Base-by-base conservation (phyloP, 163 green algal genomes). In the Scenedesmus sp. region DNA sequence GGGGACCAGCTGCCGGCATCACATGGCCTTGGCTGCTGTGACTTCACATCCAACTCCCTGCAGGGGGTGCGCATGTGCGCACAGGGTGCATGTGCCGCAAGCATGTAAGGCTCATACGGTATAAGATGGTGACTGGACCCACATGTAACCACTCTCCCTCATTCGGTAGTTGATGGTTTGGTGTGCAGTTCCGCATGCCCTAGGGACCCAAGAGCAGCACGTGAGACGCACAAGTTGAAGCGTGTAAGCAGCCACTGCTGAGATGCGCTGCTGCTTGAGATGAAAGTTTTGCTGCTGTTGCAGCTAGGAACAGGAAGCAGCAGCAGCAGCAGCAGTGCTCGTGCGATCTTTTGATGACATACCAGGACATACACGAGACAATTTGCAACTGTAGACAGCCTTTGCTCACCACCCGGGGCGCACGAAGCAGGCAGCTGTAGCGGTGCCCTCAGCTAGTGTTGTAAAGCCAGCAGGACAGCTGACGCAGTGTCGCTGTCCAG, bases 381-480 rank as follows among this genome's bases (percentile, higher is more conserved):
- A 4, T 37, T 15, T 9, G 65, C 30, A 40, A 3, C 1, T 76
- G 30, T 18, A 40, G 24, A 1, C 24, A 1, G 7, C 30, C 30
- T 76, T 56, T 40, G 65, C 65, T 76, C 65, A 76, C 65, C 65
- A 76, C 30, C 65, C 65, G 6, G 65, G 65, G 7, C 65, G 65
- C 65, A 76, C 65, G 30, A 76, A 40, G 65, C 65, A 76, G 30
- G 65, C 65, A 40, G 30, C 65, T 76, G 65, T 76, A 5, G 65
- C 24, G 30, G 65, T 76, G 30, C 30, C 65, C 24, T 76, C 65
- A 40, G 65, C 65, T 76, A 40, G 30, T 76, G 65, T 76, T 40
- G 65, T 76, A 10, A 76, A 76, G 9, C 65, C 65, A 76, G 65
- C 65, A 76, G 65, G 65, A 76, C 65, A 76, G 65, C 65, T 76